Evolutionary conservation across 139 green algal species (phyloP).

Genomic region (Astrephomene gubernaculifera): DNA sequence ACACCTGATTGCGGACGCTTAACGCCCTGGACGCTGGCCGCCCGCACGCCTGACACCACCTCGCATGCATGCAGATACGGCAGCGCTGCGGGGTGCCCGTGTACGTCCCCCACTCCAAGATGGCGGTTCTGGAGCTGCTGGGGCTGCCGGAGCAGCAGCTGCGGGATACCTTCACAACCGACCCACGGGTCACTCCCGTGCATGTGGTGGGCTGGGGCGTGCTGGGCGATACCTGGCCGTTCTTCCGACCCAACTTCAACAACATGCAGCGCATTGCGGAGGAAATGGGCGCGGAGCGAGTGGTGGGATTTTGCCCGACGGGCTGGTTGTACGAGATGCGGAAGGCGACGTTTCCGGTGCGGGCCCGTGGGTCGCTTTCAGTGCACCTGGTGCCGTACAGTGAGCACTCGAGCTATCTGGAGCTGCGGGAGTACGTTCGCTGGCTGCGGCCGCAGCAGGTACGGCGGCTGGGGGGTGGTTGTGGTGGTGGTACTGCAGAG

Average conservation of each 20-base stretch:
- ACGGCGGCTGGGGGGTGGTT: neutral
- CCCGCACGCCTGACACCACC: no score
- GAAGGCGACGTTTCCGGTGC: constrained; percentile 56
- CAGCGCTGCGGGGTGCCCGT: constrained; percentile 63
- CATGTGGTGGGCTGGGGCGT: constrained; percentile 64
- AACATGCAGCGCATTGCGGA: constrained; percentile 72
- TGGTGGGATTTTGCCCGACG: constrained; percentile 92
- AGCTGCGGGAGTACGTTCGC: constrained; percentile 85
- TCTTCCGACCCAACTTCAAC: constrained; percentile 92
- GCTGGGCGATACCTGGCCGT: constrained; percentile 84
- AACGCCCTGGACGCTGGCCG: no score
- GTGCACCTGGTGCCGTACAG: constrained; percentile 92
- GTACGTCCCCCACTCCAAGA: constrained; percentile 71
- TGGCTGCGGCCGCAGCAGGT: constrained; percentile 72
- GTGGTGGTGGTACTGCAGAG: neutral
- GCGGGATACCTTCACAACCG: constrained; percentile 67
- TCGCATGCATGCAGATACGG: constrained; percentile 49
- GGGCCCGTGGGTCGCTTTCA: constrained; percentile 49
- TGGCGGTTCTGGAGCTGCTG: constrained; percentile 67
- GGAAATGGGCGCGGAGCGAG: constrained; percentile 38
- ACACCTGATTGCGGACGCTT: no score
- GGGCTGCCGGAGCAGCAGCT: constrained; percentile 48
- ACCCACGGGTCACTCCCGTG: constrained; percentile 48
- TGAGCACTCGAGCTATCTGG: constrained; percentile 87
- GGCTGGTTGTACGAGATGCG: constrained; percentile 90